Base-by-base conservation (phyloP, 2,329 filamentous ascomycete species). In the Onygenales sp. region DNA sequence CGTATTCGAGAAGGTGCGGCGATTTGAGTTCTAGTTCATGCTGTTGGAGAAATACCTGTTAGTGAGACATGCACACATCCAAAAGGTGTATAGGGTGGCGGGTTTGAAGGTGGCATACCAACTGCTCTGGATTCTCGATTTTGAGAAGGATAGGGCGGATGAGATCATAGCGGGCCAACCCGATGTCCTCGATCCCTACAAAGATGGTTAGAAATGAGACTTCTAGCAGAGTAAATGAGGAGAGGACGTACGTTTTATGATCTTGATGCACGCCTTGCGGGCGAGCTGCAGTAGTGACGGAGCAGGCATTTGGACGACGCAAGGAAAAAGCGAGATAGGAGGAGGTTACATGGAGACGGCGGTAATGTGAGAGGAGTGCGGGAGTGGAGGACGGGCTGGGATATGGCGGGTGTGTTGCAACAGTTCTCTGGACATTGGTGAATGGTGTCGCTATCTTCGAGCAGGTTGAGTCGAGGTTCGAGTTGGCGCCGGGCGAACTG, bases 91-190 rank as follows among this genome's bases (percentile, higher is more conserved):
- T 27, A 8, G 10, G 39, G 49, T 32, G 36, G 32, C 31, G 3
- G 17, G 36, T 9, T 33, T 48, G 11, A 42, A n/a, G 42, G 42
- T 14, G n/a, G 64, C 70, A 65, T 62, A 82, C 84, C 34, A 97
- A 81, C 66, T 95, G 90, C 44, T 79, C 72, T 1, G 90, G 84
- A 58, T 79, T 85, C 52, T 86, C 82, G 53, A 97, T 74, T 54
- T 83, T 84, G 50, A 80, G 63, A 34, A 97, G 81, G 42, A 96
- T 80, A 1, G 82, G 78, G 6, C 79, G 76, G 50, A 87, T 79
- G 57, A 85, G 73, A 27, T 78, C 70, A 70, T 86, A 88, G 2
- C 85, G 82, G 40, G 91, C 74, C 53, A 84, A 79, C 59, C 87
- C 88, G 44, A 96, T 75, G 66, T 88, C 84, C 45, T 77, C 77